phyloP scores from a whole-genome alignment of 139 green algal genomes.

The Chlamydomonas eustigma region DNA sequence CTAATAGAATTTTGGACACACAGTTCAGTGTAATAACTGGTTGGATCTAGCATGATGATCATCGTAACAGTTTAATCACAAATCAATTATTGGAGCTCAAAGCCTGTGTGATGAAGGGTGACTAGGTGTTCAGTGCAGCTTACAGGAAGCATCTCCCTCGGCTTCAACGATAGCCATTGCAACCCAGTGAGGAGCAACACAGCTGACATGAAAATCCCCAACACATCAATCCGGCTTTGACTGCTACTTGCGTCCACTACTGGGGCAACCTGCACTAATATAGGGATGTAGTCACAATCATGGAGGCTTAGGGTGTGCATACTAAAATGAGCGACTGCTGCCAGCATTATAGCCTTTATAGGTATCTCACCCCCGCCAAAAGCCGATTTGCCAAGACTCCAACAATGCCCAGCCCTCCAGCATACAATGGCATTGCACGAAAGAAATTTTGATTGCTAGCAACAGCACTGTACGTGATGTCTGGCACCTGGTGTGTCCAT shows the following conservation, averaged over 20 bases:
- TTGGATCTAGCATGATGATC: too few relatives aligned
- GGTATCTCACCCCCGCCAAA: slow-evolving; percentile 29
- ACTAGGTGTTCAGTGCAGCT: not conserved
- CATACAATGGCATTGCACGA: slow-evolving; percentile 40
- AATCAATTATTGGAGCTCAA: too few relatives aligned
- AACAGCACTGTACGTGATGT: slow-evolving; percentile 44
- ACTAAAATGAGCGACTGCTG: too few relatives aligned
- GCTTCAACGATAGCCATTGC: slow-evolving; percentile 81
- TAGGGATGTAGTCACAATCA: too few relatives aligned
- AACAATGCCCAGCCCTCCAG: slow-evolving; percentile 34
- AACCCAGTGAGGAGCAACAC: slow-evolving; percentile 85
- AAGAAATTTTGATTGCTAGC: slow-evolving; percentile 36
- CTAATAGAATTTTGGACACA: too few relatives aligned
- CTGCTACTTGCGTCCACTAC: slow-evolving; percentile 74
- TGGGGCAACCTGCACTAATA: slow-evolving; percentile 70
- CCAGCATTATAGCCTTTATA: too few relatives aligned
- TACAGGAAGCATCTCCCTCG: slow-evolving; percentile 19
- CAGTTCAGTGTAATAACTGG: too few relatives aligned
- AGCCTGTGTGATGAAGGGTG: not conserved
- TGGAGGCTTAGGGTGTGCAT: too few relatives aligned
- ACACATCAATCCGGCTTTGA: slow-evolving; percentile 83
- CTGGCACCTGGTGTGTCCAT: slow-evolving; percentile 41
- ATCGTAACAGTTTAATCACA: too few relatives aligned
- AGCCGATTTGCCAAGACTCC: slow-evolving; percentile 37
- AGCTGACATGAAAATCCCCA: slow-evolving; percentile 77